These are phyloP conservation scores for Cordyceps farinosa DNA, from an alignment of 2,329 filamentous ascomycete species.

Conservation along the genomic window DNA sequence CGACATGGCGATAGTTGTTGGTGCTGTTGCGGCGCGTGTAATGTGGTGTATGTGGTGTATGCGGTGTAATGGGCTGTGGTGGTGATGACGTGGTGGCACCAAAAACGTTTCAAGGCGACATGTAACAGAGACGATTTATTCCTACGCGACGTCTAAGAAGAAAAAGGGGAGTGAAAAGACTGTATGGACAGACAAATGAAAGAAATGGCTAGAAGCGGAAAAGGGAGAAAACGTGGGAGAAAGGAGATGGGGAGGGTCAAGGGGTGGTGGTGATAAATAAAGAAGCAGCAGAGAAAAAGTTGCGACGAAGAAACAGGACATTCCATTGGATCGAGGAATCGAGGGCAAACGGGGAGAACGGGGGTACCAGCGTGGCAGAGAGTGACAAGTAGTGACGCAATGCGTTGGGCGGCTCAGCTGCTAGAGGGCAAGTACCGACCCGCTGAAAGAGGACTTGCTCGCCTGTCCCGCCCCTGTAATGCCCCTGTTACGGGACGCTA, in stretches of 20 bases:
- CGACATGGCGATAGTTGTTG: constrained; percentile 11
- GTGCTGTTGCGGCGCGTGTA: not conserved
- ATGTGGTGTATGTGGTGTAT: not conserved
- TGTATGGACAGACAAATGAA: constrained; percentile 1
- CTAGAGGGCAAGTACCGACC: not conserved
- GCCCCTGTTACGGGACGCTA: not conserved
- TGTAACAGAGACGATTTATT: not conserved
- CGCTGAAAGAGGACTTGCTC: constrained; percentile 2
- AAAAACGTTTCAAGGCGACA: not conserved
- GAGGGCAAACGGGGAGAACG: not conserved
- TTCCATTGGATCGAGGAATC: constrained; percentile 10
- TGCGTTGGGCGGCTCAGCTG: not conserved
- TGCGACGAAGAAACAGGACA: not conserved
- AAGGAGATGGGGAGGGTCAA: not conserved
- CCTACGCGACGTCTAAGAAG: not conserved
- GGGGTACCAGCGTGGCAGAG: not conserved
- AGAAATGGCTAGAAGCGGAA: not conserved
- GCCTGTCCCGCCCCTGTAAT: not conserved
- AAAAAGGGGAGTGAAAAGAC: not conserved
- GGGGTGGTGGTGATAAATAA: constrained; percentile 4
- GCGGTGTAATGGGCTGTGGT: not conserved
- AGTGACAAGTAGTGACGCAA: constrained; percentile 19
- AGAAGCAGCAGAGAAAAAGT: not conserved
- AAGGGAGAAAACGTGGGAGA: not conserved
- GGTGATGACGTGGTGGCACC: constrained; percentile 5